Conservation (phyloP, 208 protist species). For the Trypanosoma platydactyli region DNA sequence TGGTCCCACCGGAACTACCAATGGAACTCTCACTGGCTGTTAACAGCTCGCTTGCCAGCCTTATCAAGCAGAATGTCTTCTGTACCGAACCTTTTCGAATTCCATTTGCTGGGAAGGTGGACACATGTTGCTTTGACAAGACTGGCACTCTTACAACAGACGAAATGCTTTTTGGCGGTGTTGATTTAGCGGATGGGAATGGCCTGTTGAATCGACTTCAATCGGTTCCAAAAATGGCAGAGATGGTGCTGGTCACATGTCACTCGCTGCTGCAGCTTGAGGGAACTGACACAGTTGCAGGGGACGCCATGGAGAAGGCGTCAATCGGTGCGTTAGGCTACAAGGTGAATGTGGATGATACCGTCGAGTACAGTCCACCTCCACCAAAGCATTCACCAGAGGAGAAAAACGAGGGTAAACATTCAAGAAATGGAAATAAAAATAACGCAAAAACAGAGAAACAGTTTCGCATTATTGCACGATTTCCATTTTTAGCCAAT, state of each 20-base stretch:
- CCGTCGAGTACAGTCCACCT: conserved; percentile 67
- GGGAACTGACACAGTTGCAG: conserved; percentile 79
- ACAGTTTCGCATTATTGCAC: conserved; percentile 76
- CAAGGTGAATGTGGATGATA: conserved; percentile 66
- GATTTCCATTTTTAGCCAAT: conserved; percentile 94
- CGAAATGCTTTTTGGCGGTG: conserved; percentile 92
- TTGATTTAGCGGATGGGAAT: conserved; percentile 91
- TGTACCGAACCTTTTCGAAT: conserved; percentile 99
- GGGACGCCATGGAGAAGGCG: conserved; percentile 97
- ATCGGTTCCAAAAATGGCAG: conserved; percentile 59
- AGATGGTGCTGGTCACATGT: conserved; percentile 88
- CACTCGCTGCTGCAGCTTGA: conserved; percentile 90
- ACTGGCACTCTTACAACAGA: conserved; percentile 99
- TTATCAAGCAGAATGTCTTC: conserved; percentile 92
- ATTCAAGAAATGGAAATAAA: conserved; percentile 8
- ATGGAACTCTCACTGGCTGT: conserved; percentile 99
- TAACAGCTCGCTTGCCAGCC: conserved; percentile 95
- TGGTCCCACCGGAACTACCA: conserved; percentile 99
- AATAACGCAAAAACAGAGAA: conserved; percentile 28
- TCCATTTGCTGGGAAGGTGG: conserved; percentile 98
- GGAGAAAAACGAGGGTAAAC: background rate
- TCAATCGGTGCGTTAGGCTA: conserved; percentile 90
- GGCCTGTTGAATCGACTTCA: conserved; percentile 79
- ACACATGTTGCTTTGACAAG: conserved; percentile 99
- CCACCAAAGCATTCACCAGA: conserved; percentile 16